Percentiles rank a stretch among this genome's conserved stretches.
Evolutionary conservation across 257 asterid species (phyloP).

Genomic region (Paraleonurus japonicus): DNA sequence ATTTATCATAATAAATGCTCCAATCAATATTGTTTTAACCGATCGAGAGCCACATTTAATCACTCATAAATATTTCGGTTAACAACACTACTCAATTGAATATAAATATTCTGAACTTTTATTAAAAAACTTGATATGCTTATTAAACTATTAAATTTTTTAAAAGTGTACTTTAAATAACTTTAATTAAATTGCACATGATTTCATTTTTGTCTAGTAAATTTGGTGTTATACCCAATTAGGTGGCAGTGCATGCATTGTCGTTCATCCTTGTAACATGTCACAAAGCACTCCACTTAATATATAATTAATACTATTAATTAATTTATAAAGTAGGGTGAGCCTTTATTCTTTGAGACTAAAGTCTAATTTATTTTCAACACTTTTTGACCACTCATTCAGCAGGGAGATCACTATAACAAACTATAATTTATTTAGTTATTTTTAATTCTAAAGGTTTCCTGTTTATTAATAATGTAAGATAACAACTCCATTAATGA

Average conservation of each 20-base stretch:
- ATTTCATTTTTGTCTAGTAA: background rate
- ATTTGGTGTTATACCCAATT: background rate
- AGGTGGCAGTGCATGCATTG: background rate
- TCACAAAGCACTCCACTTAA: background rate
- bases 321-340: background rate
- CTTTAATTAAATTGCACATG: too few relatives aligned
- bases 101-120: background rate
- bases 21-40: too few relatives aligned
- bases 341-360: constrained; percentile 10
- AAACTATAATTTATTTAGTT: background rate
- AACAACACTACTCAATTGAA: too few relatives aligned
- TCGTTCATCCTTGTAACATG: background rate
- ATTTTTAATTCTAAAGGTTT: constrained; percentile 4
- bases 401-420: background rate
- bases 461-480: background rate
- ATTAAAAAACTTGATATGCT: background rate
- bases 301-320: background rate
- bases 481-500: constrained; percentile 28
- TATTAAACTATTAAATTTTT: too few relatives aligned
- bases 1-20: too few relatives aligned
- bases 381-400: constrained; percentile 32
- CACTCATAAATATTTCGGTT: too few relatives aligned
- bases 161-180: background rate
- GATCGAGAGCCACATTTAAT: too few relatives aligned
- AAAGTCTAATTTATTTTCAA: constrained; percentile 1